Base-by-base conservation (phyloP, 495 filamentous ascomycete genomes). In the Bacidia gigantensis region DNA sequence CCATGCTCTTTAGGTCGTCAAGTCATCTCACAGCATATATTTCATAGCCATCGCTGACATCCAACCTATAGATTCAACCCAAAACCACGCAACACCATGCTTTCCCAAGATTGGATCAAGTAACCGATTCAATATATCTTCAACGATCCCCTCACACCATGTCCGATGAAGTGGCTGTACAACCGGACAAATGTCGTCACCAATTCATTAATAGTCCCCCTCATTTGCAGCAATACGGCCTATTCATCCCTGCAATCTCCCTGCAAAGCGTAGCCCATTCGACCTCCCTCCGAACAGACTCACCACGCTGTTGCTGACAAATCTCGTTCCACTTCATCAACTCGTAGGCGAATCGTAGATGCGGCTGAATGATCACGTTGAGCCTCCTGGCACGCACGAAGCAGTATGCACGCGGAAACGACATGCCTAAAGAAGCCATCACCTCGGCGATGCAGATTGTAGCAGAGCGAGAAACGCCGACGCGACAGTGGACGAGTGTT, bases 361-460 rank as follows among this genome's bases (percentile, higher is more conserved):
- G 80, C 11, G 81, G 81, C 53, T 84, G 81, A 26, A 84, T 82
- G 51, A 84, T 84, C 12, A 84, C 81, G 59, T 84, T 84, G 18
- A 98, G 76, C 25, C 92, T 76, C 35, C 92, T 77, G 35, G 92
- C 92, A 1, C 92, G 83, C 23, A 98, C 92, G 67, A 86, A 98
- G 65, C 92, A 98, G 65, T 98, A 98, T 44, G 92, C 92, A 43
- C 86, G 75, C 14, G 92, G 87, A 62, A 96, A 95, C 2, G 87
- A 92, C 45, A 96, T 69, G 24, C 78, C 71, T 25, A 83, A 62
- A 5, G 80, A 71, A 11, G 82, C 77, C 92, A 98, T 98, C 20
- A 97, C 90, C 67, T 96, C 89, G 26, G 92, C 92, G 60, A 98
- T 97, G 68, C 92, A 97, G 62, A 98, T 95, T 7, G 92, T 98